A percentile compares a stretch with the other conserved stretches of the same genome.
phyloP scores from a whole-genome alignment of 2,329 filamentous ascomycete species.

The Ilyonectria mors-panacis region DNA sequence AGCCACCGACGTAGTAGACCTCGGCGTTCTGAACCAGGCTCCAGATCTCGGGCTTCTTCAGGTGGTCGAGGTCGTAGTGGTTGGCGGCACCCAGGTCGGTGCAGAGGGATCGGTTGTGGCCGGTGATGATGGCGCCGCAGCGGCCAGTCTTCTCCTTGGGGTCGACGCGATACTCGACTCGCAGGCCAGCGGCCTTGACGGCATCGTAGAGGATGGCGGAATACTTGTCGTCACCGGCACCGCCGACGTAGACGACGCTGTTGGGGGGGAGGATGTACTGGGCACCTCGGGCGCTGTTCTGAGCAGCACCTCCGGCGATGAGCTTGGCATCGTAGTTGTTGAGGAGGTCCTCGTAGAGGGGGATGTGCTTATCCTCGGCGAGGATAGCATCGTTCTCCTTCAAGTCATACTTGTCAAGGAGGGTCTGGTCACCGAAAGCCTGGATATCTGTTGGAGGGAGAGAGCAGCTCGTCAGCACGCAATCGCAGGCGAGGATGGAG shows the following conservation, averaged over 20 bases:
- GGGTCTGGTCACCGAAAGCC: constrained; percentile 83
- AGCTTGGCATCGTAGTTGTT: constrained; percentile 94
- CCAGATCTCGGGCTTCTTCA: constrained; percentile 95
- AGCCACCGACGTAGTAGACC: constrained; percentile 94
- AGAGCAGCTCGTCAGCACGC: constrained; percentile 34
- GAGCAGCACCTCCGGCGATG: constrained; percentile 95
- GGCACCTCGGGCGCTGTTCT: constrained; percentile 96
- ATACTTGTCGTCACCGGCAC: constrained; percentile 96
- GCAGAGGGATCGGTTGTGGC: constrained; percentile 93
- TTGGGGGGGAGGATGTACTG: constrained; percentile 94
- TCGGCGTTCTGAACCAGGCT: constrained; percentile 89
- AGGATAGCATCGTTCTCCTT: constrained; percentile 99
- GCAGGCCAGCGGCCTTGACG: constrained; percentile 88
- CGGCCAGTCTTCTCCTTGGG: constrained; percentile 87
- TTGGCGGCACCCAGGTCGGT: constrained; percentile 97
- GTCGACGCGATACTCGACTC: constrained; percentile 96
- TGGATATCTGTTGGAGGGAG: constrained; percentile 81
- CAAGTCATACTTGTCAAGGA: constrained; percentile 92
- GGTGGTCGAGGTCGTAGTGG: constrained; percentile 94
- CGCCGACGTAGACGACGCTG: constrained; percentile 93
- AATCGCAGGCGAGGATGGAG: constrained; percentile 21
- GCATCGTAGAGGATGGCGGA: constrained; percentile 89
- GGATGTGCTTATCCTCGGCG: constrained; percentile 90
- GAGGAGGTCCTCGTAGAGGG: constrained; percentile 93
- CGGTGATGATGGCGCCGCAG: constrained; percentile 97